Conservation (phyloP, 164 flowering plant species). For the Platanus orientalis region DNA sequence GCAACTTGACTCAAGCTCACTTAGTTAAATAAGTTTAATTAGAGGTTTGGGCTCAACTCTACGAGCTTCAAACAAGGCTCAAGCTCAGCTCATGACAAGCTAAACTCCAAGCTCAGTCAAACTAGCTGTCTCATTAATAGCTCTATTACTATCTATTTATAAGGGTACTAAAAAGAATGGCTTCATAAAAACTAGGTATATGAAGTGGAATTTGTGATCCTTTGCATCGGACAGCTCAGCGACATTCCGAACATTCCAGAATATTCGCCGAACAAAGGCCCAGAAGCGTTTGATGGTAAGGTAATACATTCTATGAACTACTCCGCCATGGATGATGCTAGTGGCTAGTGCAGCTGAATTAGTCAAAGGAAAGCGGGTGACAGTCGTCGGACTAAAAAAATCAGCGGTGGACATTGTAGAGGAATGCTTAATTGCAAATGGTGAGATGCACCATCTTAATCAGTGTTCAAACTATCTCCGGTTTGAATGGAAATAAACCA, state of each 20-base stretch:
- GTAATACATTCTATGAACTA: conserved; percentile 51
- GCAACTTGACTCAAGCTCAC: no score
- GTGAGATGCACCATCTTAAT: no score
- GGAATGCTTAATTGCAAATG: conserved; percentile 40
- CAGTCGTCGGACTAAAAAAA: conserved; percentile 50
- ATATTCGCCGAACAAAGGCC: conserved; percentile 38
- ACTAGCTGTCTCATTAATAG: no score
- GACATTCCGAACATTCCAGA: conserved; percentile 45
- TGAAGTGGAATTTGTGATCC: conserved; percentile 44
- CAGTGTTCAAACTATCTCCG: no score
- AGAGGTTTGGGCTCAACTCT: no score
- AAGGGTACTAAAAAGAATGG: no score
- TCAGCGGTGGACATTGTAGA: conserved; percentile 46
- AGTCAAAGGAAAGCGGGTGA: conserved; percentile 35
- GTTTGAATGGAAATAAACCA: no score
- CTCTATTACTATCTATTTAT: no score
- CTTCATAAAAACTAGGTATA: conserved; percentile 23
- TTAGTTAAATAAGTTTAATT: no score
- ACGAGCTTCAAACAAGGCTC: no score
- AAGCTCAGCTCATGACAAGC: no score
- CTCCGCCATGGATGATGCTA: conserved; percentile 28
- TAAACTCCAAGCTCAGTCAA: no score
- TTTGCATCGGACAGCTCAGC: conserved; percentile 44
- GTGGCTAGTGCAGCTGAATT: conserved; percentile 28
- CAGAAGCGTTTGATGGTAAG: conserved; percentile 39